phyloP scores from a whole-genome alignment of 306 rosid species.

The Mimosa pudica region DNA sequence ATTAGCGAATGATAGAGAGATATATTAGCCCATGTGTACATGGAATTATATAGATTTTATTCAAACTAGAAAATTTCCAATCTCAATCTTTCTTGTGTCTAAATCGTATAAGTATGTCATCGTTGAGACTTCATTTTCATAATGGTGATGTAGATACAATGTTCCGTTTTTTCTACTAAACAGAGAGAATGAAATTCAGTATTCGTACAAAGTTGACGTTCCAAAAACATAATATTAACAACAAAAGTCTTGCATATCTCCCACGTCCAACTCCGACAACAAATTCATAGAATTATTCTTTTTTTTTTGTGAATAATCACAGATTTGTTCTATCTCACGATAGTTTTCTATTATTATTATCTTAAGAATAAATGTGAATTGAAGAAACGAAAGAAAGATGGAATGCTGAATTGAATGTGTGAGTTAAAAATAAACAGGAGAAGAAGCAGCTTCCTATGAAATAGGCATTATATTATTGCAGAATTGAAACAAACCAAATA shows the following conservation, averaged over 20 bases:
- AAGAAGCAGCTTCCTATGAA: slow-evolving; percentile 53
- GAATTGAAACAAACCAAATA: slow-evolving; percentile 35
- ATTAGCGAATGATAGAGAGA: too few relatives aligned
- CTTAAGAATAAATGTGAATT: not conserved
- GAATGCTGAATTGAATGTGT: not conserved
- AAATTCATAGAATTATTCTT: not conserved
- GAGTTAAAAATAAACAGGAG: slow-evolving; percentile 25
- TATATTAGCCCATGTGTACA: too few relatives aligned
- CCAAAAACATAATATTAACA: not conserved
- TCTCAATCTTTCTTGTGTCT: not conserved
- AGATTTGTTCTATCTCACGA: too few relatives aligned
- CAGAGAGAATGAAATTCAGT: not conserved
- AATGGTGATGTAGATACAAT: not conserved
- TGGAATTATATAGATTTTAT: too few relatives aligned
- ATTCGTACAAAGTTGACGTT: not conserved
- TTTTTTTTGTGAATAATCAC: too few relatives aligned
- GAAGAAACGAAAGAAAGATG: not conserved
- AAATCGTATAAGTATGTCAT: not conserved
- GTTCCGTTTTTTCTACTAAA: not conserved
- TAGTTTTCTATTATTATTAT: too few relatives aligned
- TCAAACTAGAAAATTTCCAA: too few relatives aligned
- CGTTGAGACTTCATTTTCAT: not conserved
- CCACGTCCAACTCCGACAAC: not conserved
- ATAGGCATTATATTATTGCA: slow-evolving; percentile 36
- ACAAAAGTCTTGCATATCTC: not conserved